Evolutionary conservation across 164 flowering plant genomes (phyloP), one percentile per base, ranked within the genome.

Genomic region (Litsea cubeba): DNA sequence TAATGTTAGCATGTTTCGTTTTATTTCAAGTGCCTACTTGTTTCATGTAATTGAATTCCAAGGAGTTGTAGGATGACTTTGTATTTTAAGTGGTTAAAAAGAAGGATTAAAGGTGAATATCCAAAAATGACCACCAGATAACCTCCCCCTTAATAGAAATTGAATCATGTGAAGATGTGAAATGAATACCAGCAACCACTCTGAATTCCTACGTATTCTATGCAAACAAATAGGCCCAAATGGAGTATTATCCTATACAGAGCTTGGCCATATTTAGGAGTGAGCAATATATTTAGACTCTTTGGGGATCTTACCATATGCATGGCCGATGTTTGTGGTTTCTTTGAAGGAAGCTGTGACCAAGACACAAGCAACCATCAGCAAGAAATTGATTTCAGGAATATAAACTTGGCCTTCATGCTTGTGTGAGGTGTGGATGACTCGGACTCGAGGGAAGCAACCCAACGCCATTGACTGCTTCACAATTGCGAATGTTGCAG

Each of bases 381-480:
- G 79, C 35, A 79, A 35, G 71, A 69, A 79, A 32, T 79, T 79
- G 54, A 76, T 73, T 73, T 79, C 81, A n/a, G 81, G 81, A 25
- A 79, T 75, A 20, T 78, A 75, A 14, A 78, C 78, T 60, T 79
- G 81, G 46, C 81, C 81, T 72, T 78, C 81, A 75, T 78, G 78
- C 64, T 62, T 71, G 65, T 72, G 70, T 0, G 81, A 78, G 49
- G 81, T 75, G 71, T 78, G 81, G 51, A 78, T 25, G 26, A 78
- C 65, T 75, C 75, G 58, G 11, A 78, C 81, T 20, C 81, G 54
- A 7, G 81, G 81, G 69, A 78, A 78, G 75, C 81, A 78, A 22
- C 81, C 81, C 69, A 75, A 54, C 0, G 81, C 71, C 75, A 78
- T 67, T 0, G 78, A 67, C 72, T 75, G 78, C 69, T 78, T 75